Percentiles rank a stretch among this genome's conserved stretches.
Conservation (phyloP, 306 rosid species). For the Citrullus colocynthis region DNA sequence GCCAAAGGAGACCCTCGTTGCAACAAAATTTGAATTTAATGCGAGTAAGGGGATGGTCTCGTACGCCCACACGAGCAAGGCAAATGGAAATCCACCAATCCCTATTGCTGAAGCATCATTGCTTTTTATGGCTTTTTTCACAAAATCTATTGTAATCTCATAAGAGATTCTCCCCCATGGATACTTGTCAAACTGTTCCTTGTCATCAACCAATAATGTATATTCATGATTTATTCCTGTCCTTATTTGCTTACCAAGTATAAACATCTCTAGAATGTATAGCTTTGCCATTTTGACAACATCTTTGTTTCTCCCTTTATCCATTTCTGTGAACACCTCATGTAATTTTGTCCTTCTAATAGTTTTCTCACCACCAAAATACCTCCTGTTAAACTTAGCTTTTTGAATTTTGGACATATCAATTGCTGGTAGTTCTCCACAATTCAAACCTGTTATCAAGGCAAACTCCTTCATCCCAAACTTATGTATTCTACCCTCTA, state of each 20-base stretch:
- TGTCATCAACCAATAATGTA: not conserved
- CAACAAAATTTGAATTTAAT: not conserved
- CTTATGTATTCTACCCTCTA: not conserved
- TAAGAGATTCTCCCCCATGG: slow-evolving; percentile 3
- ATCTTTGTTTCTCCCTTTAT: not conserved
- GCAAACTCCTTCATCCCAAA: not conserved
- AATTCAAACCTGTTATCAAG: not conserved
- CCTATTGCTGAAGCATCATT: not conserved
- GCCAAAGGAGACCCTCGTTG: not conserved
- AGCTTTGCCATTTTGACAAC: slow-evolving; percentile 1
- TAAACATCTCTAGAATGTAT: not conserved
- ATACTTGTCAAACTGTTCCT: not conserved
- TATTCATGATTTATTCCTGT: not conserved
- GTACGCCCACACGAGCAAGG: not conserved
- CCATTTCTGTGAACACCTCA: not conserved
- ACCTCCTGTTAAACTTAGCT: not conserved
- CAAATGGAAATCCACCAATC: not conserved
- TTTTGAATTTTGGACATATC: not conserved
- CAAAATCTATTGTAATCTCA: not conserved
- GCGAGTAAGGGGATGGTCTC: not conserved
- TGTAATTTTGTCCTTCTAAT: not conserved
- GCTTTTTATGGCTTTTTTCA: not conserved
- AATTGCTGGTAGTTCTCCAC: not conserved
- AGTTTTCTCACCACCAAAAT: not conserved
- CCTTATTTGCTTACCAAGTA: not conserved